Conservation (phyloP, 1,284 basidiomycete genomes). For the Ustilago nuda region DNA sequence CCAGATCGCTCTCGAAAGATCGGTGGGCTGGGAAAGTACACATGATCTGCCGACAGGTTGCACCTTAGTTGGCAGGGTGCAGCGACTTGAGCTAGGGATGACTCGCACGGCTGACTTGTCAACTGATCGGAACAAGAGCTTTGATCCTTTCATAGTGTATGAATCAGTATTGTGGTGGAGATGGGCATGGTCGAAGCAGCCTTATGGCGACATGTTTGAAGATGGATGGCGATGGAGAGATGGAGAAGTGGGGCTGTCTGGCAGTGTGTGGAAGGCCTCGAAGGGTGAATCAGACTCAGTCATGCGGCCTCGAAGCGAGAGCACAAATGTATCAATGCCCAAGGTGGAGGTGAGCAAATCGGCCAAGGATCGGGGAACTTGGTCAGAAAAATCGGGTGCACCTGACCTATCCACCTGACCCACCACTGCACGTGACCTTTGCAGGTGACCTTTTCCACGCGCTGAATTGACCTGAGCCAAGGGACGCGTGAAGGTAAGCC, state of each 20-base stretch:
- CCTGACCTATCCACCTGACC: constrained; percentile 18
- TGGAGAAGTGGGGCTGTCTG: background rate
- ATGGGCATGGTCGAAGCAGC: constrained; percentile 13
- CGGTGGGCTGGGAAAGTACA: background rate
- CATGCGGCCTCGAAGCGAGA: constrained; percentile 8
- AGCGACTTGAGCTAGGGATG: background rate
- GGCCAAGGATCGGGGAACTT: constrained; percentile 2
- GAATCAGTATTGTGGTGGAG: background rate
- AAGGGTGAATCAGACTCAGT: constrained; percentile 4
- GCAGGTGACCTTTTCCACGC: constrained; percentile 5
- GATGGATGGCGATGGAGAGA: constrained; percentile 4
- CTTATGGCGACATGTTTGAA: background rate
- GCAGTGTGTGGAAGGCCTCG: constrained; percentile 2
- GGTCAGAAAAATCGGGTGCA: background rate
- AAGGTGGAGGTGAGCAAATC: constrained; percentile 18
- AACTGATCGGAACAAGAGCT: constrained; percentile 15
- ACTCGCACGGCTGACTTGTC: constrained; percentile 7
- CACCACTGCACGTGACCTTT: constrained; percentile 23
- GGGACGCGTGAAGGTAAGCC: background rate
- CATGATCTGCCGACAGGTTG: background rate
- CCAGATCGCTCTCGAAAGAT: background rate
- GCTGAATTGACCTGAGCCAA: background rate
- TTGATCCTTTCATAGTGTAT: constrained; percentile 30
- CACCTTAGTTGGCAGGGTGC: background rate
- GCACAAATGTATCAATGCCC: background rate